Base-by-base conservation (phyloP, 805 yeast genomes). In the Metschnikowia similis region DNA sequence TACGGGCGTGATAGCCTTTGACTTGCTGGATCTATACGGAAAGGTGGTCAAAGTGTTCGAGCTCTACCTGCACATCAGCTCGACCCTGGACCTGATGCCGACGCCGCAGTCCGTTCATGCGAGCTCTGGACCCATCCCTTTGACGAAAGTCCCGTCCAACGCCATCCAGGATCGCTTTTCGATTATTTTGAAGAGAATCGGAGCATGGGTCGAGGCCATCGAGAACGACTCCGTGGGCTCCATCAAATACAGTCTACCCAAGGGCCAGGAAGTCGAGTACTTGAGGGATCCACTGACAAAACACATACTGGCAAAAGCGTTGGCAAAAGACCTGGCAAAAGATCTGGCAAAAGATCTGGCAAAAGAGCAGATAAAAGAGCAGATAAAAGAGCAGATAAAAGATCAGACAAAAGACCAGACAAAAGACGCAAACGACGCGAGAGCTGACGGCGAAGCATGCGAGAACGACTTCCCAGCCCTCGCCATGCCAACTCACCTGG, bases 251-350 rank as follows among this genome's bases (percentile, higher is more conserved):
- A 59, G 59, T 43, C 61, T 64, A 53, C 66, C 67, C 51, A 66
- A 63, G 52, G 68, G 63, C 46, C 59, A 58, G 47, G 69, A 69
- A 51, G 61, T 68, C 14, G 71, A 68, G 46, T 34, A 30, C 17
- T 41, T 41, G 29, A 41, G 31, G 31, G 31, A 30, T 17, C 41
- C 41, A 2, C 30, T 16, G 21, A 21, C 17, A 2, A 26, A 8
- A 13, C 21, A 21, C 21, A 21, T 21, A 21, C 21, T 21, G 21
- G 21, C 5, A 21, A 21, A 21, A 21, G 5, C 21, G 21, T 21
- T 21, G 21, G 21, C 5, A 21, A 21, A 21, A 21, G 21, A 21
- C 4, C 21, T 4, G 21, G 4, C 21, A 21, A 21, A 5, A 4
- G 21, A 21, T 21, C 21, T 4, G 21, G 4, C 21, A 3, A 21